Base-by-base conservation (phyloP, 2,329 filamentous ascomycete genomes). In the Mariannaea sp. region DNA sequence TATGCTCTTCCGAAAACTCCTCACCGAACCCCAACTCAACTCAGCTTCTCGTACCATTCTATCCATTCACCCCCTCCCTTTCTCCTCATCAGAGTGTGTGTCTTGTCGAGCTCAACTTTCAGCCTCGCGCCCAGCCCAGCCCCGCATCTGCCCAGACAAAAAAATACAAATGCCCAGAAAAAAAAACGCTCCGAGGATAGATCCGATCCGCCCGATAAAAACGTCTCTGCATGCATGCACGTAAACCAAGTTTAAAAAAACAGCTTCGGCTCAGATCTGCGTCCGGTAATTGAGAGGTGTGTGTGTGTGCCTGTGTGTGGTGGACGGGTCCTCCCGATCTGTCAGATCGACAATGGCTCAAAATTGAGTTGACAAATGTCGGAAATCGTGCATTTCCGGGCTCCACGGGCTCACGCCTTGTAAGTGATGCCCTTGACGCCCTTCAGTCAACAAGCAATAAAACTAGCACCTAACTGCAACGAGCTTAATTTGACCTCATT, bases 311-410 rank as follows among this genome's bases (percentile, higher is more conserved):
- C n/a, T n/a, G n/a, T n/a, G n/a, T n/a, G n/a, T n/a, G 38, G 16
- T 22, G 20, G 29, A 20, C 12, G 14, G 19, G 46, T 8, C 22
- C 22, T 33, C 30, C 39, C 30, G 29, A 17, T 33, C 36, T 7
- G 38, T 36, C 29, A 43, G 39, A 24, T 24, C 45, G 26, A 36
- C 26, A 38, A 47, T 47, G 47, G 47, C 39, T 49, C 47, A 39
- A 20, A 42, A 13, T 17, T 39, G 14, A 13, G 17, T 12, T 13
- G 13, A 17, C 4, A n/a, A 16, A 3, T 17, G 33, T 19, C 7
- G 8, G n/a, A 24, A 22, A 24, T 22, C 12, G 12, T 19, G 36
- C 36, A 39, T 39, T 14, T 35, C 42, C 42, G 29, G 10, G 8
- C 12, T 24, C 43, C n/a, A 26, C 14, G 27, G 20, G 20, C 24